Conservation (phyloP, 2,329 filamentous ascomycete genomes). For the Botrytis sinoallii region DNA sequence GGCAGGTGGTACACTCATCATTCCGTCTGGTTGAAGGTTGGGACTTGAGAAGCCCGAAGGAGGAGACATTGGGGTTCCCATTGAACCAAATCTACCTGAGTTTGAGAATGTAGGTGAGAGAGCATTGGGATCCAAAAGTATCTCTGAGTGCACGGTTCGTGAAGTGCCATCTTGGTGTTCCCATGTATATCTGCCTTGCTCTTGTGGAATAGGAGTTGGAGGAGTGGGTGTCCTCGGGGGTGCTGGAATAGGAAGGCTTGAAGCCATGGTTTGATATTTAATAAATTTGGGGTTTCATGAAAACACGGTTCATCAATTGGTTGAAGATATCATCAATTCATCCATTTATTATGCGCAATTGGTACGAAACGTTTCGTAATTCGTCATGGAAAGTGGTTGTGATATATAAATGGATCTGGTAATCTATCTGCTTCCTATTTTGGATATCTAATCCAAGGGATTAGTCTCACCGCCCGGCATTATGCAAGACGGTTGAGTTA, state of each 20-base stretch:
- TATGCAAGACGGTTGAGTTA: not conserved
- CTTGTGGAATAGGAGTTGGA: constrained; percentile 49
- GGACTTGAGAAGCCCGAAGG: constrained; percentile 29
- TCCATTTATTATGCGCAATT: constrained; percentile 3
- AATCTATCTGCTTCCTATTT: constrained; percentile 17
- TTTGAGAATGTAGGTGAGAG: constrained; percentile 44
- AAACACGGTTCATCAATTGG: constrained; percentile 10
- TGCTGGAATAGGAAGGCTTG: constrained; percentile 53
- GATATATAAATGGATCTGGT: constrained; percentile 19
- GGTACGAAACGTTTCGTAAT: constrained; percentile 1
- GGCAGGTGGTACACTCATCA: constrained; percentile 34
- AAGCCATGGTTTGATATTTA: constrained; percentile 48
- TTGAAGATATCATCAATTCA: not conserved
- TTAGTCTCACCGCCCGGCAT: not conserved
- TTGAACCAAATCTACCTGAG: constrained; percentile 36
- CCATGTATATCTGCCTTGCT: constrained; percentile 22
- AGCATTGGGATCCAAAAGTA: constrained; percentile 43
- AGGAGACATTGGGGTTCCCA: constrained; percentile 35
- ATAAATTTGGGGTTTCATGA: constrained; percentile 3
- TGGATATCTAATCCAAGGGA: not conserved
- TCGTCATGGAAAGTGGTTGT: constrained; percentile 14
- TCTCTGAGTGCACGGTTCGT: constrained; percentile 32
- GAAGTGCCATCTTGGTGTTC: constrained; percentile 20
- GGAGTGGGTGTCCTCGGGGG: constrained; percentile 64
- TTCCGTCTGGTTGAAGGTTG: constrained; percentile 31